A percentile compares a stretch with the other conserved stretches of the same genome.
Conservation (phyloP, 2,329 filamentous ascomycete genomes). For the Alternaria solani region DNA sequence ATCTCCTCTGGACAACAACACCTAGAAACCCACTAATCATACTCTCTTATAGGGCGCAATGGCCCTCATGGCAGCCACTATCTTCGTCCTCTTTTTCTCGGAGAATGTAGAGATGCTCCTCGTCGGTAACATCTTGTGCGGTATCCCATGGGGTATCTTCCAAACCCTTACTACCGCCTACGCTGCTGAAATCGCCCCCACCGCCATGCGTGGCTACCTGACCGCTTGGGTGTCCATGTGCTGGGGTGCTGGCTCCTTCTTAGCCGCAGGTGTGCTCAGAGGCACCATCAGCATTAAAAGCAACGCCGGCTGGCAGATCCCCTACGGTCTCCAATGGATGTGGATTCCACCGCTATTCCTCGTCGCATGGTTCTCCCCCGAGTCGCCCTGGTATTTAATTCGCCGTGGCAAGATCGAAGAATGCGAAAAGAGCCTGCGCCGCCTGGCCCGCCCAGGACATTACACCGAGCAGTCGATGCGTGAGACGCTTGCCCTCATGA, state of each 20-base stretch:
- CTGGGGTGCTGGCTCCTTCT: slow-evolving; percentile 74
- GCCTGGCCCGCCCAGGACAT: slow-evolving; percentile 66
- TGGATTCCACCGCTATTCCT: slow-evolving; percentile 59
- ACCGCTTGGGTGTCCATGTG: slow-evolving; percentile 74
- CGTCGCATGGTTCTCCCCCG: slow-evolving; percentile 18
- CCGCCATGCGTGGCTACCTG: slow-evolving; percentile 57
- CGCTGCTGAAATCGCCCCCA: slow-evolving; percentile 62
- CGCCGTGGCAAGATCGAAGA: slow-evolving; percentile 67
- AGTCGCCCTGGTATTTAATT: slow-evolving; percentile 73
- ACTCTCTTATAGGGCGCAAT: slow-evolving; percentile 14
- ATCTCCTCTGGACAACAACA: slow-evolving; percentile 38
- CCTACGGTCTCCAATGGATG: slow-evolving; percentile 69
- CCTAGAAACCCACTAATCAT: slow-evolving; percentile 15
- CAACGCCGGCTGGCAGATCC: slow-evolving; percentile 68
- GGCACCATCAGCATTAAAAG: slow-evolving; percentile 68
- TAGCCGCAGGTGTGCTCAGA: slow-evolving; percentile 73
- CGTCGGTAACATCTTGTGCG: slow-evolving; percentile 64
- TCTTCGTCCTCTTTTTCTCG: slow-evolving; percentile 55
- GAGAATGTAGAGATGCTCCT: slow-evolving; percentile 49
- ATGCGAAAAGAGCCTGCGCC: slow-evolving; percentile 60
- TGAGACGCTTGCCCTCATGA: slow-evolving; percentile 80
- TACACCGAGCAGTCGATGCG: slow-evolving; percentile 60
- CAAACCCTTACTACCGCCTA: slow-evolving; percentile 65
- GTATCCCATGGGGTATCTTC: slow-evolving; percentile 36
- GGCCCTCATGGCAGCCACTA: slow-evolving; percentile 35